Percentiles rank a stretch among this genome's conserved stretches.
These are phyloP conservation scores for Pichia kudriavzevii DNA, from an alignment of 1,139 yeast genomes.

Conservation along the genomic window DNA sequence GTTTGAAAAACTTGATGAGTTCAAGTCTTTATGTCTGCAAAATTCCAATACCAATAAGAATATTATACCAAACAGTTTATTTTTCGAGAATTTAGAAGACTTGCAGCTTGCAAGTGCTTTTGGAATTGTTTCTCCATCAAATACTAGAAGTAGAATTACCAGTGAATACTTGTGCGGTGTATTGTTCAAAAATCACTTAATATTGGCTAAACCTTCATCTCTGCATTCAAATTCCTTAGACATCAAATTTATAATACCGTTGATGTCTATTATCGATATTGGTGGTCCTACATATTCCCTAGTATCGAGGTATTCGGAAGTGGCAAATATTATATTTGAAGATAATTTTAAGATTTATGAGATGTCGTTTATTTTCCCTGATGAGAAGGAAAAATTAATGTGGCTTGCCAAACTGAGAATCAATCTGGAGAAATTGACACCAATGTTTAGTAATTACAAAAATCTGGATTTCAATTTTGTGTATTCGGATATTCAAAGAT, in stretches of 20 bases:
- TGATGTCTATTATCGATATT: constrained; percentile 28
- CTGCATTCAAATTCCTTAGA: constrained; percentile 21
- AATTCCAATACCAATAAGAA: constrained; percentile 18
- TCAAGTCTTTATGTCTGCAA: constrained; percentile 18
- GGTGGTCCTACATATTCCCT: constrained; percentile 11
- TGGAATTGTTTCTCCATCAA: constrained; percentile 34
- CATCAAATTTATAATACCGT: constrained; percentile 43
- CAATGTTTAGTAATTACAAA: background rate
- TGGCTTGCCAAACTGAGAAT: constrained; percentile 34
- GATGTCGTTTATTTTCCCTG: constrained; percentile 34
- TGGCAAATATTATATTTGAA: constrained; percentile 43
- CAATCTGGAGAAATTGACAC: constrained; percentile 4
- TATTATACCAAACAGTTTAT: constrained; percentile 13
- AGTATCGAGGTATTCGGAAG: constrained; percentile 27
- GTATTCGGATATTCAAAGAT: constrained; percentile 18
- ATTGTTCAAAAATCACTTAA: constrained; percentile 45
- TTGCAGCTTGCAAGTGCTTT: constrained; percentile 30
- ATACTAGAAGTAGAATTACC: constrained; percentile 17
- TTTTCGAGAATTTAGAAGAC: constrained; percentile 25
- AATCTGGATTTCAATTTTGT: constrained; percentile 11
- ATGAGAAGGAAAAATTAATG: constrained; percentile 30
- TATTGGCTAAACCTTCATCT: constrained; percentile 28
- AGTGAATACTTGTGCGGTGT: constrained; percentile 33
- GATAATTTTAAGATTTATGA: constrained; percentile 37
- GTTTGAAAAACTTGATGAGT: constrained; percentile 11